phyloP scores from a whole-genome alignment of 2,329 filamentous ascomycete species.

The Arthrinium puccinioides region DNA sequence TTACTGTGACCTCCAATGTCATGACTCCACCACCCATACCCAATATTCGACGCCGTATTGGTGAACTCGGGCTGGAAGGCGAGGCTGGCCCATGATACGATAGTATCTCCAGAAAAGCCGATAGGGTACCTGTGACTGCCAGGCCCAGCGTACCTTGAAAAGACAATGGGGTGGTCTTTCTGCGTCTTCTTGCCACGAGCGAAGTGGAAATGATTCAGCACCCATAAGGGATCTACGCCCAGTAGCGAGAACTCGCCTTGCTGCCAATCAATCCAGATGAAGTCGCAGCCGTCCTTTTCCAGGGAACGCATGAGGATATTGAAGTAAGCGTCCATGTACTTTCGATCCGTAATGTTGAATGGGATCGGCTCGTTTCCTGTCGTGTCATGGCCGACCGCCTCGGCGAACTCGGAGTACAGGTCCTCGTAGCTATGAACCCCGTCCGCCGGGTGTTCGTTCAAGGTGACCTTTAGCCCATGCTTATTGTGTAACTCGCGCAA shows the following conservation, averaged over 20 bases:
- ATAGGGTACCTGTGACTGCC: constrained; percentile 58
- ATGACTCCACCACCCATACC: constrained; percentile 63
- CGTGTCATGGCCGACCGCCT: constrained; percentile 43
- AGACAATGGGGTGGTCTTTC: constrained; percentile 38
- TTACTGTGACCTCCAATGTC: constrained; percentile 56
- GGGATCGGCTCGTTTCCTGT: constrained; percentile 39
- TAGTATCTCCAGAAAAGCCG: constrained; percentile 56
- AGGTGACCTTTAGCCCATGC: constrained; percentile 43
- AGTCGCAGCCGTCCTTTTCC: constrained; percentile 50
- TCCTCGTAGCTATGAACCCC: constrained; percentile 51
- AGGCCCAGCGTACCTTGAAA: constrained; percentile 55
- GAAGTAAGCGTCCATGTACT: constrained; percentile 52
- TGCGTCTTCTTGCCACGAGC: constrained; percentile 39
- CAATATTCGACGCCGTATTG: constrained; percentile 58
- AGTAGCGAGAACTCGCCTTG: constrained; percentile 47
- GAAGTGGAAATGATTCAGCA: constrained; percentile 59
- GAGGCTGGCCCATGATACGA: constrained; percentile 53
- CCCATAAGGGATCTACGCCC: constrained; percentile 56
- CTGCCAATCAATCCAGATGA: constrained; percentile 66
- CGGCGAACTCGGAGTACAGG: constrained; percentile 46
- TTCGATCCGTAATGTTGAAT: constrained; percentile 47
- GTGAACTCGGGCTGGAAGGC: constrained; percentile 62
- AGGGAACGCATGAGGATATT: constrained; percentile 47
- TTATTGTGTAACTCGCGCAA: constrained; percentile 41
- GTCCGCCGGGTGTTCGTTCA: constrained; percentile 57